Conservation (phyloP, 2,329 filamentous ascomycete genomes). For the Scedosporium aurantiacum region DNA sequence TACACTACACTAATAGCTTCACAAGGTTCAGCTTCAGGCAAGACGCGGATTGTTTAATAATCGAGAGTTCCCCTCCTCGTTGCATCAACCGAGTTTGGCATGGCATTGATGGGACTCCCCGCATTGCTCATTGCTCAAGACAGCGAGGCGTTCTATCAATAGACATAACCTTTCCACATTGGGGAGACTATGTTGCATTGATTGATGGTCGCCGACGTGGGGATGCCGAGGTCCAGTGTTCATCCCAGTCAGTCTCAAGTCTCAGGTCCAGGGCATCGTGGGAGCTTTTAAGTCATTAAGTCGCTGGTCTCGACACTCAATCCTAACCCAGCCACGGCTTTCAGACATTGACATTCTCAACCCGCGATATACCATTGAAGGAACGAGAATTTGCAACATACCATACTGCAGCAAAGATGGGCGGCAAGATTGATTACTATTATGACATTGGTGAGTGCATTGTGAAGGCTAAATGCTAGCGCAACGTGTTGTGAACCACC, state of each 20-base stretch:
- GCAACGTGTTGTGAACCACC: background rate
- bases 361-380: no score
- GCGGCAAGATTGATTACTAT: conserved; percentile 53
- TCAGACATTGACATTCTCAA: no score
- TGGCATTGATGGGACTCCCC: no score
- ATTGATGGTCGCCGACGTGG: background rate
- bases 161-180: background rate
- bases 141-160: background rate
- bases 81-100: background rate
- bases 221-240: background rate
- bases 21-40: background rate
- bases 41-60: background rate
- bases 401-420: conserved; percentile 30
- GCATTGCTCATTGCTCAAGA: no score
- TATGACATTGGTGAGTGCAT: conserved; percentile 55
- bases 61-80: background rate
- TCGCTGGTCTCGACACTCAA: background rate
- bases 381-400: background rate
- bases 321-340: no score
- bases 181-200: background rate
- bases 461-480: background rate
- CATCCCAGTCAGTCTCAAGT: background rate
- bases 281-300: background rate
- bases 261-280: background rate
- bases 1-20: no score